Conservation (phyloP, 2,329 filamentous ascomycete species). For the Colletotrichum shisoi region DNA sequence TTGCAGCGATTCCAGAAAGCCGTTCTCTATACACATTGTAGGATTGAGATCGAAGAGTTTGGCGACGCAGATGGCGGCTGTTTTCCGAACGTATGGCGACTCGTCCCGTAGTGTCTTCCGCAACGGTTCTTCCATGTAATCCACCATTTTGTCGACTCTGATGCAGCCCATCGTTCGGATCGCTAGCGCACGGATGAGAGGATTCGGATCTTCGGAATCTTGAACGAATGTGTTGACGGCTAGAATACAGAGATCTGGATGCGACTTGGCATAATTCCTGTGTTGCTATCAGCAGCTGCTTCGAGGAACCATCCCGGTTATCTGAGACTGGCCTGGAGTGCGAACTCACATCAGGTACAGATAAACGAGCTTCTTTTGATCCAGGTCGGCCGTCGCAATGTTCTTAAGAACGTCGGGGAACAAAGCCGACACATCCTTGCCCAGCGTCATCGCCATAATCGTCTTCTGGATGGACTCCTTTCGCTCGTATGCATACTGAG, state of each 20-base stretch:
- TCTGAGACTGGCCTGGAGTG: conserved; percentile 20
- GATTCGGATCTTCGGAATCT: conserved; percentile 98
- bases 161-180: conserved; percentile 99
- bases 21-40: conserved; percentile 91
- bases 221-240: conserved; percentile 99
- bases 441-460: conserved; percentile 99
- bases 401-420: conserved; percentile 99
- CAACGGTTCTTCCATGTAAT: conserved; percentile 98
- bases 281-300: conserved; percentile 40
- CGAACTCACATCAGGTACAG: conserved; percentile 89
- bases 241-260: conserved; percentile 97
- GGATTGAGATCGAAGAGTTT: conserved; percentile 98
- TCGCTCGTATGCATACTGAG: conserved; percentile 98
- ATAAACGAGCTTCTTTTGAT: conserved; percentile 99
- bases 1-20: conserved; percentile 91
- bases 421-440: conserved; percentile 96
- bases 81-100: conserved; percentile 98
- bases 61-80: conserved; percentile 94
- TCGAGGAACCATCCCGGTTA: background rate
- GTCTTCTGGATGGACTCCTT: conserved; percentile 99
- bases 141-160: conserved; percentile 98
- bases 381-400: conserved; percentile 90
- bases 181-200: conserved; percentile 89
- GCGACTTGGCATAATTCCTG: conserved; percentile 99
- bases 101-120: conserved; percentile 96